Conservation (phyloP, 306 rosid genomes). For the Gastrolobium villosum region DNA sequence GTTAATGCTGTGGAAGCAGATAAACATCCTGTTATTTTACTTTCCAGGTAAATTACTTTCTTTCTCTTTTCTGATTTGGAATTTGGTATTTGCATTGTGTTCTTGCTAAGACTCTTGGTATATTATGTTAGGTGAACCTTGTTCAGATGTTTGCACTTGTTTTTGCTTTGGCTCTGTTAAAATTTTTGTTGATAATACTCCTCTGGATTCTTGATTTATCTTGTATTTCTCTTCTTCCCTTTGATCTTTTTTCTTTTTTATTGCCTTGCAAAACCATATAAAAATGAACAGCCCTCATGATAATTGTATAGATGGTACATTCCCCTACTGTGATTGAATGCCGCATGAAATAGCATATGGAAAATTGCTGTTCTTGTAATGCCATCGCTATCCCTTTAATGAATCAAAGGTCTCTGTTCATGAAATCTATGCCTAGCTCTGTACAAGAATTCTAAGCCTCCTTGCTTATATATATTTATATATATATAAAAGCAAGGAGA, state of each 20-base stretch:
- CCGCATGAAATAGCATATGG: too few species aligned
- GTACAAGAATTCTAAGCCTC: neutral
- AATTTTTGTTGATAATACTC: constrained; percentile 5
- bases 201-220: neutral
- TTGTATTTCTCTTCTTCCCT: constrained; percentile 21
- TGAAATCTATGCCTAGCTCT: constrained; percentile 19
- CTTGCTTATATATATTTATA: neutral
- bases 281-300: neutral
- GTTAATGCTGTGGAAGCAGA: constrained; percentile 69
- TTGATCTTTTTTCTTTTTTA: constrained; percentile 1
- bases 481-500: neutral
- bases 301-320: too few species aligned
- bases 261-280: constrained; percentile 12
- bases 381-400: neutral
- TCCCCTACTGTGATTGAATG: too few species aligned
- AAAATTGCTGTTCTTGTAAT: too few species aligned
- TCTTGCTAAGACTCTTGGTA: constrained; percentile 14
- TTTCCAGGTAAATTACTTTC: constrained; percentile 73
- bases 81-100: constrained; percentile 27
- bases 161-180: constrained; percentile 14
- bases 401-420: constrained; percentile 2
- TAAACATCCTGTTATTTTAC: constrained; percentile 81
- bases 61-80: constrained; percentile 17
- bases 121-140: constrained; percentile 9
- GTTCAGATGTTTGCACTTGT: constrained; percentile 1